These are phyloP conservation scores for Aspergillus sp. DNA, from an alignment of 2,329 filamentous ascomycete genomes.

Conservation along the genomic window DNA sequence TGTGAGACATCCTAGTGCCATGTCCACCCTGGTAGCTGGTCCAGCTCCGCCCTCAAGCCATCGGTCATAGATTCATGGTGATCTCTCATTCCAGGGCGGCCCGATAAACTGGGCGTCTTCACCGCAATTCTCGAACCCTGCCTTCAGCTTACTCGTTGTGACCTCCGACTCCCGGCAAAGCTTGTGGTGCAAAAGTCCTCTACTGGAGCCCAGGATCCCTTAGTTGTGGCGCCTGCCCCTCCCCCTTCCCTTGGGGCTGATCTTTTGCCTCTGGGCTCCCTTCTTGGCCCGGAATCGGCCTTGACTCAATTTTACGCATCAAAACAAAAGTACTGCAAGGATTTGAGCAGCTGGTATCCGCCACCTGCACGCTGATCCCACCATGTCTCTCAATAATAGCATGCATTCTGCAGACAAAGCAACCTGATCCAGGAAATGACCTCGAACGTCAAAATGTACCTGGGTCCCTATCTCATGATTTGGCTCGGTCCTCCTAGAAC, in stretches of 20 bases:
- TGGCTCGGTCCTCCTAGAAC: constrained; percentile 15
- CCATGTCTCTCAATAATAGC: constrained; percentile 12
- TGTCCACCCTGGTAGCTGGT: neutral
- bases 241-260: constrained; percentile 16
- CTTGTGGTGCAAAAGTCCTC: constrained; percentile 12
- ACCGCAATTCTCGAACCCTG: constrained; percentile 16
- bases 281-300: constrained; percentile 9
- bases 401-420: constrained; percentile 16
- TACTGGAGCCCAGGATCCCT: constrained; percentile 1
- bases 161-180: constrained; percentile 5
- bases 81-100: constrained; percentile 9
- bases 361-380: constrained; percentile 7
- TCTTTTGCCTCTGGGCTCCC: constrained; percentile 12
- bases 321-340: constrained; percentile 19
- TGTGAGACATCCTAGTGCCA: constrained; percentile 2
- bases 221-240: neutral
- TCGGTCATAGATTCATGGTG: constrained; percentile 1
- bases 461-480: constrained; percentile 12
- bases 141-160: constrained; percentile 3
- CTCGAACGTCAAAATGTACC: constrained; percentile 8
- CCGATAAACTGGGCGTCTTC: constrained; percentile 10
- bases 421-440: constrained; percentile 16
- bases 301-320: constrained; percentile 12
- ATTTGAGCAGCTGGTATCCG: constrained; percentile 13
- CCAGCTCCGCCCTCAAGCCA: neutral